Evolutionary conservation across 2,329 filamentous ascomycete genomes (phyloP).

Genomic region (Rasamsonia emersonii): DNA sequence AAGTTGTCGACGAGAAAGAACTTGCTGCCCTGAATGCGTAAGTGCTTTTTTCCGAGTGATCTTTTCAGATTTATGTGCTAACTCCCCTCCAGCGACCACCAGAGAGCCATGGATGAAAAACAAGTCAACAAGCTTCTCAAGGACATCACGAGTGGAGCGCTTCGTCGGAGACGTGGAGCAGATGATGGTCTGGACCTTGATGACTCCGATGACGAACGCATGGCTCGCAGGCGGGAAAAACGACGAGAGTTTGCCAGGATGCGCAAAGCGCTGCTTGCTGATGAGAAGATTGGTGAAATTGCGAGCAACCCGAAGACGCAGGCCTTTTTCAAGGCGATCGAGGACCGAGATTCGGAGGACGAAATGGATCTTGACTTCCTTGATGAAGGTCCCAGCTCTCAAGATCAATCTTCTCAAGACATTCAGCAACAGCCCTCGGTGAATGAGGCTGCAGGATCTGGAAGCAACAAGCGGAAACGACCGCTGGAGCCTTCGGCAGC

Average conservation of each 20-base stretch:
- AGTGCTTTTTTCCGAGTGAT: conserved; percentile 33
- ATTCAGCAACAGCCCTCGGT: conserved; percentile 12
- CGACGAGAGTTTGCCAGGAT: conserved; percentile 83
- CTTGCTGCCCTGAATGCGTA: conserved; percentile 84
- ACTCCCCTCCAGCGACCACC: conserved; percentile 55
- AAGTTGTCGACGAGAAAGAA: conserved; percentile 70
- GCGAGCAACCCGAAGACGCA: conserved; percentile 80
- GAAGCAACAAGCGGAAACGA: conserved; percentile 32
- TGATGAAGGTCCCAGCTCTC: conserved; percentile 39
- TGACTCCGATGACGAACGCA: conserved; percentile 75
- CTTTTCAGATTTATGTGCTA: conserved; percentile 10
- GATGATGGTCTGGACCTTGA: conserved; percentile 75
- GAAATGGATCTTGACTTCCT: conserved; percentile 73
- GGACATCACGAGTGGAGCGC: conserved; percentile 80
- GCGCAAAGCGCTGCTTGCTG: conserved; percentile 76
- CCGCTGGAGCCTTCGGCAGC: conserved; percentile 29
- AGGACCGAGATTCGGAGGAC: conserved; percentile 63
- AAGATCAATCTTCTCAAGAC: conserved; percentile 25
- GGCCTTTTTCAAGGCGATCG: conserved; percentile 83
- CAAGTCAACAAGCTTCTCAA: conserved; percentile 85
- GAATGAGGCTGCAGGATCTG: conserved; percentile 12
- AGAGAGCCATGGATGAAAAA: conserved; percentile 73
- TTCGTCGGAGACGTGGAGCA: conserved; percentile 67
- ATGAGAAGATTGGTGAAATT: conserved; percentile 85
- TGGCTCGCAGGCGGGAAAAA: conserved; percentile 71